These are phyloP conservation scores for Pseudocercospora fuligena DNA, from an alignment of 2,329 filamentous ascomycete species.

Conservation along the genomic window DNA sequence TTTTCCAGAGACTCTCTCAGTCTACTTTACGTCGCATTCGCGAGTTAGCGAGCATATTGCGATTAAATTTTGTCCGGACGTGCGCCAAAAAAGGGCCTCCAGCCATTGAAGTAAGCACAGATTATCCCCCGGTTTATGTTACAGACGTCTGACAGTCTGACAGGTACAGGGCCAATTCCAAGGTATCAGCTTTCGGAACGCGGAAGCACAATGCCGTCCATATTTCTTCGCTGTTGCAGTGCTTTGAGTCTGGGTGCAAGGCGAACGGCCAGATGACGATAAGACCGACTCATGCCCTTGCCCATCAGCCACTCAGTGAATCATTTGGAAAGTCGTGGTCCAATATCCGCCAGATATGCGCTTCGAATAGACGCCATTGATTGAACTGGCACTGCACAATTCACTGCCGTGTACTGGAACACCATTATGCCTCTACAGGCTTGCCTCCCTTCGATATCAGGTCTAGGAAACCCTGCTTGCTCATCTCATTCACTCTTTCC, in stretches of 20 bases:
- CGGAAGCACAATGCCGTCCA: neutral
- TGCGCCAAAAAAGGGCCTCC: neutral
- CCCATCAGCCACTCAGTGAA: neutral
- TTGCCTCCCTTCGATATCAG: slow-evolving; percentile 70
- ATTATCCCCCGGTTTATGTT: neutral
- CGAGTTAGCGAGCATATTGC: neutral
- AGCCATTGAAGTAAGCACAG: neutral
- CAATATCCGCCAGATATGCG: neutral
- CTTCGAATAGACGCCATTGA: neutral
- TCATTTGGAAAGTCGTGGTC: neutral
- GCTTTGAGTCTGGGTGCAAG: neutral
- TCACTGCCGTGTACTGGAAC: neutral
- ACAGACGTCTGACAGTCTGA: neutral
- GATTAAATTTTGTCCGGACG: neutral
- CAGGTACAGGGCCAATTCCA: neutral
- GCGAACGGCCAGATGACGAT: neutral
- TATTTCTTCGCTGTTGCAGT: neutral
- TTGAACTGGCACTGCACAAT: neutral
- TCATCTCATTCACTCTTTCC: slow-evolving; percentile 93
- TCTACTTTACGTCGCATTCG: neutral
- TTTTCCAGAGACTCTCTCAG: neutral
- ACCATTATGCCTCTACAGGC: slow-evolving; percentile 24
- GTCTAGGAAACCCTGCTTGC: slow-evolving; percentile 93
- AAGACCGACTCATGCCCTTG: neutral
- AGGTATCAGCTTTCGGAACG: neutral